A percentile compares a stretch with the other conserved stretches of the same genome.
These are phyloP conservation scores for Phalaenopsis aphrodite DNA, from an alignment of 106 monocot species.

Conservation along the genomic window DNA sequence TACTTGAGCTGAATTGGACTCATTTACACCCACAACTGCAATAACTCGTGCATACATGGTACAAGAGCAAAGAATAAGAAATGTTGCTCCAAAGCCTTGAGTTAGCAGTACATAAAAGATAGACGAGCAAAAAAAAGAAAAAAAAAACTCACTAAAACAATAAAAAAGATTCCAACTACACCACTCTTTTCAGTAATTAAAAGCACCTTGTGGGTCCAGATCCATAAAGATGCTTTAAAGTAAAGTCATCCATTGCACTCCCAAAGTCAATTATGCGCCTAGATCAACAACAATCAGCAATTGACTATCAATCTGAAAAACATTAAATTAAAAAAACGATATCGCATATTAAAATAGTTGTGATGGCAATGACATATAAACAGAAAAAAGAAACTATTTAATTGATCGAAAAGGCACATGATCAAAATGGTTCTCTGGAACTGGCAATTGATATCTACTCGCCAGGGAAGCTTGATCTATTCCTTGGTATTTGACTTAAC, in stretches of 20 bases:
- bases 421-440: neutral
- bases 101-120: neutral
- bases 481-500: neutral
- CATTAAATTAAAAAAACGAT: neutral
- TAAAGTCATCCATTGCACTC: slow-evolving; percentile 82
- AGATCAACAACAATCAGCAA: slow-evolving; percentile 1
- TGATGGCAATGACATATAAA: neutral
- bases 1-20: neutral
- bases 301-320: neutral
- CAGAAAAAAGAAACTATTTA: neutral
- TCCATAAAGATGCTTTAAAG: slow-evolving; percentile 69
- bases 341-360: neutral
- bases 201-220: slow-evolving; percentile 66
- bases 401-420: neutral
- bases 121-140: too few species aligned
- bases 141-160: neutral
- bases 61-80: neutral
- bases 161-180: neutral
- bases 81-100: too few species aligned
- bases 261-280: slow-evolving; percentile 90
- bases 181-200: neutral
- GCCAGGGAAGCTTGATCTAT: neutral
- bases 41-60: neutral
- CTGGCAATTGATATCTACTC: neutral
- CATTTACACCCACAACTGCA: neutral